phyloP scores from a whole-genome alignment of 352 stramenopile genomes.

The Globisporangium irregulare region DNA sequence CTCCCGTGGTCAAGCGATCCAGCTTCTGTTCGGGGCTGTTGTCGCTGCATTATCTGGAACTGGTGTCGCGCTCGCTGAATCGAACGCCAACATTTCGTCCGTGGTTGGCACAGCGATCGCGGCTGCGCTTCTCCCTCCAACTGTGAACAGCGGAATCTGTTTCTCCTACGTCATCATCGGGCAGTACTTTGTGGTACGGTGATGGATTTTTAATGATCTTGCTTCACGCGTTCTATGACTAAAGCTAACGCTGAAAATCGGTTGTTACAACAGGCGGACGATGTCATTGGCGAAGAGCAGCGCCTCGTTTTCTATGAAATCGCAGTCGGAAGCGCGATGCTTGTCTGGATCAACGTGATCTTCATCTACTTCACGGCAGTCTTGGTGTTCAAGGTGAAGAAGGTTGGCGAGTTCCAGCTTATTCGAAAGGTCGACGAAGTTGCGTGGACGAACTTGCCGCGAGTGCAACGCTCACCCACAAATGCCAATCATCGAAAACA shows the following conservation, averaged over 20 bases:
- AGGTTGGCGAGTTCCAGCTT: slow-evolving; percentile 82
- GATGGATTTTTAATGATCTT: too few species aligned
- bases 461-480: slow-evolving; percentile 60
- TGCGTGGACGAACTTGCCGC: slow-evolving; percentile 77
- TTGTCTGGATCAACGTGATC: slow-evolving; percentile 87
- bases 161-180: slow-evolving; percentile 86
- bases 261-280: slow-evolving; percentile 35
- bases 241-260: too few species aligned
- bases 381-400: slow-evolving; percentile 88
- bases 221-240: too few species aligned
- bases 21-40: slow-evolving; percentile 77
- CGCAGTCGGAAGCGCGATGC: slow-evolving; percentile 72
- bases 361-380: slow-evolving; percentile 87
- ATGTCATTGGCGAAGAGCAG: slow-evolving; percentile 77
- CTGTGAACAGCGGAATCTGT: slow-evolving; percentile 86
- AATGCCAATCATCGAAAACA: slow-evolving; percentile 17
- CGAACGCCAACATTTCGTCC: slow-evolving; percentile 86
- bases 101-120: slow-evolving; percentile 89
- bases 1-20: slow-evolving; percentile 67
- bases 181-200: slow-evolving; percentile 74
- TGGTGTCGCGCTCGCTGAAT: slow-evolving; percentile 77
- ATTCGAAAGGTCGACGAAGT: slow-evolving; percentile 75
- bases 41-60: slow-evolving; percentile 75
- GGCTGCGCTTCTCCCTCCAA: slow-evolving; percentile 74
- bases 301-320: slow-evolving; percentile 88